Evolutionary conservation across 2,329 filamentous ascomycete species (phyloP).

Genomic region (Dothideomycetes sp.): DNA sequence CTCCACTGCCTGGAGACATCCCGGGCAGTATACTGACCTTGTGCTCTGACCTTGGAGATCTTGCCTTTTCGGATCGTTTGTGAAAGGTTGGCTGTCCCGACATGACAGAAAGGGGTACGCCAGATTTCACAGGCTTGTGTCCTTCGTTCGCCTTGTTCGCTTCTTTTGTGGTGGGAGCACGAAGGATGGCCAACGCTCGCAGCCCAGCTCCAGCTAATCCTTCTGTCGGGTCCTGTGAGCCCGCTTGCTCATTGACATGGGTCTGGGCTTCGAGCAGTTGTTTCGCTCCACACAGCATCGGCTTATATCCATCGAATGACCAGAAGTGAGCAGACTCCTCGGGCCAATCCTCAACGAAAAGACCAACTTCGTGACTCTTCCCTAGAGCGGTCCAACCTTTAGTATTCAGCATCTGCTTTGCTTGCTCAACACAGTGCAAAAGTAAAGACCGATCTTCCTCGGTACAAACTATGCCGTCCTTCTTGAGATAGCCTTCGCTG

Average conservation of each 20-base stretch:
- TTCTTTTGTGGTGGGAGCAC: constrained; percentile 7
- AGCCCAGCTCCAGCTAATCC: constrained; percentile 21
- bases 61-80: too few species aligned
- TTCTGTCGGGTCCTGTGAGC: constrained; percentile 17
- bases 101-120: constrained; percentile 30
- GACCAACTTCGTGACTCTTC: constrained; percentile 63
- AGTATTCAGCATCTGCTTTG: constrained; percentile 49
- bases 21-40: too few species aligned
- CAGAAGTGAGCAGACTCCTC: constrained; percentile 49
- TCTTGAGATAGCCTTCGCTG: constrained; percentile 55
- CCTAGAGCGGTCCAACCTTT: constrained; percentile 56
- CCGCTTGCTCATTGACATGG: constrained; percentile 33
- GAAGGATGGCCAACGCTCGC: constrained; percentile 14
- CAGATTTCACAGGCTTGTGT: constrained; percentile 20
- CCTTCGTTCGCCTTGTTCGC: constrained; percentile 16
- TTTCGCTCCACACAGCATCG: constrained; percentile 46
- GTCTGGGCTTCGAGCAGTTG: constrained; percentile 46
- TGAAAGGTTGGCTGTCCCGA: too few species aligned
- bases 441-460: constrained; percentile 51
- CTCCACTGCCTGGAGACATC: constrained; percentile 23
- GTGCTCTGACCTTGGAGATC: too few species aligned
- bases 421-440: constrained; percentile 52
- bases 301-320: constrained; percentile 46
- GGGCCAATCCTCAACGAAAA: constrained; percentile 61
- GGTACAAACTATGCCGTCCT: constrained; percentile 48